A percentile compares a stretch with the other conserved stretches of the same genome.
phyloP scores from a whole-genome alignment of 176 grass and related monocot species.

The Musa itinerans region DNA sequence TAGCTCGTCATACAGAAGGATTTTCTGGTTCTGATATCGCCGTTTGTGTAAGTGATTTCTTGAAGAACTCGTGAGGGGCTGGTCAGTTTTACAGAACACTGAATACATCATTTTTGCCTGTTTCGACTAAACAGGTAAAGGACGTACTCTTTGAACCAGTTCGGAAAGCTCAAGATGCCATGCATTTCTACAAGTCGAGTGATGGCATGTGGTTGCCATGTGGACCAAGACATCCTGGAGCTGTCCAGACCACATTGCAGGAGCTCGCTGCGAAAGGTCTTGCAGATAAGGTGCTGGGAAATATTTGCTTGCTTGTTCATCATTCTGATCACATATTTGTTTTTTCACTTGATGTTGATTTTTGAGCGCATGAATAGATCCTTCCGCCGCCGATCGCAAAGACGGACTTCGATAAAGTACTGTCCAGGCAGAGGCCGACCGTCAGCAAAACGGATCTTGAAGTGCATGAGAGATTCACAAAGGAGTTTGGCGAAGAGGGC shows the following conservation, averaged over 20 bases:
- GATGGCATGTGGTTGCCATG: slow-evolving; percentile 87
- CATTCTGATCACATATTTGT: background rate
- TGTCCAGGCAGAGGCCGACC: slow-evolving; percentile 68
- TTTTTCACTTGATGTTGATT: background rate
- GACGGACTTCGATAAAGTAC: slow-evolving; percentile 78
- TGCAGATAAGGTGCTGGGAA: slow-evolving; percentile 48
- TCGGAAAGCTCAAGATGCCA: slow-evolving; percentile 92
- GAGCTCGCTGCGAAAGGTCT: slow-evolving; percentile 72
- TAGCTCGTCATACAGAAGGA: slow-evolving; percentile 67
- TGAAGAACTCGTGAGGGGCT: background rate
- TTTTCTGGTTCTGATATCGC: slow-evolving; percentile 94
- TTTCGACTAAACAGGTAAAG: slow-evolving; percentile 55
- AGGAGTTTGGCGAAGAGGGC: slow-evolving; percentile 94
- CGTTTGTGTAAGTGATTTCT: slow-evolving; percentile 68
- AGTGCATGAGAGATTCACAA: slow-evolving; percentile 90
- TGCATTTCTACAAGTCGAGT: slow-evolving; percentile 58
- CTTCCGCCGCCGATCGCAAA: slow-evolving; percentile 72
- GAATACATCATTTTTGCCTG: background rate
- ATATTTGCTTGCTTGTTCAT: background rate
- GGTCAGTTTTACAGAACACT: too few relatives aligned
- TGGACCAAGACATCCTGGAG: slow-evolving; percentile 63
- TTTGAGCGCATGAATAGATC: slow-evolving; percentile 34
- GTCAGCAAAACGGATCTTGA: slow-evolving; percentile 91
- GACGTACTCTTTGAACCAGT: slow-evolving; percentile 95
- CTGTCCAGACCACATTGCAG: slow-evolving; percentile 77